Evolutionary conservation across 257 asterid genomes (phyloP).

Genomic region (Gentiana straminea): DNA sequence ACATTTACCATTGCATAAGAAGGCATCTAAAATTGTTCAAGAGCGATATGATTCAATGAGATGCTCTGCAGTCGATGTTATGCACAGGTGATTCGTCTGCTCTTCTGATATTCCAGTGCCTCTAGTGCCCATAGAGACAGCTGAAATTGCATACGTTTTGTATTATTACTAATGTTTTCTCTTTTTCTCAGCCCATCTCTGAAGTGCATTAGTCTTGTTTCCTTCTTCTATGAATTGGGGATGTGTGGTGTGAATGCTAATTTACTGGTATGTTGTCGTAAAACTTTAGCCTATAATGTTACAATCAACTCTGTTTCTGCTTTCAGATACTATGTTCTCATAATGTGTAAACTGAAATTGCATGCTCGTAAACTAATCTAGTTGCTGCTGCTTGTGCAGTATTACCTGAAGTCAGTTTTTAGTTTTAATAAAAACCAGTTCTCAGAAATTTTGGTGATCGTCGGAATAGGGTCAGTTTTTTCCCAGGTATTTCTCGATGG

Average conservation of each 20-base stretch:
- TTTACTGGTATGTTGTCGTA: conserved; percentile 40
- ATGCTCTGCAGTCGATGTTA: conserved; percentile 49
- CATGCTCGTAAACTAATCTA: conserved; percentile 3
- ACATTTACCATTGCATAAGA: conserved; percentile 26
- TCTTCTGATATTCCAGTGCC: neutral
- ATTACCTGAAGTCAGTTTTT: conserved; percentile 75
- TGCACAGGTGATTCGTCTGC: conserved; percentile 37
- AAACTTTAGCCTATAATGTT: too few relatives aligned
- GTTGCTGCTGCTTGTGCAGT: conserved; percentile 38
- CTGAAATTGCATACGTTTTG: neutral
- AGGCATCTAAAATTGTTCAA: conserved; percentile 36
- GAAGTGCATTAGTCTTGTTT: conserved; percentile 56
- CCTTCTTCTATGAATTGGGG: conserved; percentile 92
- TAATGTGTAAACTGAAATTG: neutral
- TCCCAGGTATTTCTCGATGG: conserved; percentile 65
- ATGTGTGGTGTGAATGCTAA: conserved; percentile 77
- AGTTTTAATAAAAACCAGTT: conserved; percentile 82
- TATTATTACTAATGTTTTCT: neutral
- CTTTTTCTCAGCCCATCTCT: conserved; percentile 49
- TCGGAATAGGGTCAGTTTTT: conserved; percentile 80
- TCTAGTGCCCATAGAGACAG: neutral
- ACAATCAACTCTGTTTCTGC: too few relatives aligned
- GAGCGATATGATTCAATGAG: conserved; percentile 63
- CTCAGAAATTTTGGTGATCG: conserved; percentile 77
- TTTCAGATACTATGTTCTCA: neutral